Evolutionary conservation across 768 basidiomycete genomes (phyloP).

Genomic region (Hysterangium stoloniferum): DNA sequence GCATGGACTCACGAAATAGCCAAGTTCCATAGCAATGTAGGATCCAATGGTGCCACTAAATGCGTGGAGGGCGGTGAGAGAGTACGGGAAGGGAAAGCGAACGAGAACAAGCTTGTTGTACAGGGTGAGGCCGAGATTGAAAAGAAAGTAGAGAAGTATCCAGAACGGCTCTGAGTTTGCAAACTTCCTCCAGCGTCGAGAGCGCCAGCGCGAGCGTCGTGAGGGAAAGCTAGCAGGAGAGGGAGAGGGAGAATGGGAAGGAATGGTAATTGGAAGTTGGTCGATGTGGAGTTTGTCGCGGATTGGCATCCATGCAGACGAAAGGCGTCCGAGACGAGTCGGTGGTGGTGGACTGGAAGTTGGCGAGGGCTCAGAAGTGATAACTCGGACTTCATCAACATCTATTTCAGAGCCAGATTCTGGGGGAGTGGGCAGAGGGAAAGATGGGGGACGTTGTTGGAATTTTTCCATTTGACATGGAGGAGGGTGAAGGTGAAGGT

Average conservation of each 20-base stretch:
- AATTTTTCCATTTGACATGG: no score
- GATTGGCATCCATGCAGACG: neutral
- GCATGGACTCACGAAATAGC: slow-evolving; percentile 37
- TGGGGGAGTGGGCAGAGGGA: neutral
- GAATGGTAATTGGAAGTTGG: neutral
- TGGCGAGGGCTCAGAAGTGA: neutral
- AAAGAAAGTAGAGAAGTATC: slow-evolving; percentile 77
- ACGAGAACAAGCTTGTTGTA: slow-evolving; percentile 94
- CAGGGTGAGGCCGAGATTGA: slow-evolving; percentile 88
- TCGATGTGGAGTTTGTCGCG: neutral
- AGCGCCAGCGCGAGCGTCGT: neutral
- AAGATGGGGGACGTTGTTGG: no score
- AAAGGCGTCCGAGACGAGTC: no score
- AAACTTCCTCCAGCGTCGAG: slow-evolving; percentile 10
- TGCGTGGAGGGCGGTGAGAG: slow-evolving; percentile 87
- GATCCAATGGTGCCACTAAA: slow-evolving; percentile 80
- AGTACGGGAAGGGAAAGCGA: slow-evolving; percentile 93
- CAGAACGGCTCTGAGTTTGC: slow-evolving; percentile 35
- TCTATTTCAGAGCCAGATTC: neutral
- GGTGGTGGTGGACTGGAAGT: neutral
- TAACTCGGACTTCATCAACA: neutral
- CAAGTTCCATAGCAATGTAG: slow-evolving; percentile 49
- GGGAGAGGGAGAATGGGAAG: neutral
- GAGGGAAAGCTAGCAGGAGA: neutral
- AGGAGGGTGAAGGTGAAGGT: no score